Conservation (phyloP, 2,329 filamentous ascomycete species). For the Colletotrichum aenigma region DNA sequence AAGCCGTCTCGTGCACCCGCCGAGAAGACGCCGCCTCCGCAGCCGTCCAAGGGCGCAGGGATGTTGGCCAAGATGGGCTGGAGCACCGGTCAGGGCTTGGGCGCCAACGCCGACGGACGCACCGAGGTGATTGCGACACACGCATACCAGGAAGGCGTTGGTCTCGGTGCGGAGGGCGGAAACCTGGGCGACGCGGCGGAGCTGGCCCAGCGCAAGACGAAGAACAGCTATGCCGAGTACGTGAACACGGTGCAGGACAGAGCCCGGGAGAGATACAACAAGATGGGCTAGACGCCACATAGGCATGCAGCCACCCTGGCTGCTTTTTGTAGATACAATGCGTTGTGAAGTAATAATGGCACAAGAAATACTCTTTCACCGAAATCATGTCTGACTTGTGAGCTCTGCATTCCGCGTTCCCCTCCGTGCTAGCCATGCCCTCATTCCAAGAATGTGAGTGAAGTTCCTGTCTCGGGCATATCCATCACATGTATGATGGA, state of each 20-base stretch:
- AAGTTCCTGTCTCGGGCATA: neutral
- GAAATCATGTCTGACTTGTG: neutral
- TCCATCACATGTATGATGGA: no score
- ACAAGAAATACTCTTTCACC: neutral
- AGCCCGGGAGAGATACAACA: slow-evolving; percentile 69
- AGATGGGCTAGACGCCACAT: slow-evolving; percentile 38
- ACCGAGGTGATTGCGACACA: slow-evolving; percentile 68
- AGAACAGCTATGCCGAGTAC: slow-evolving; percentile 65
- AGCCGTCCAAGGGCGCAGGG: slow-evolving; percentile 66
- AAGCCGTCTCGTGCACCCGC: slow-evolving; percentile 21
- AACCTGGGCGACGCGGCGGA: slow-evolving; percentile 71
- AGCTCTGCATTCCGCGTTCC: neutral
- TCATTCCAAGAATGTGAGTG: neutral
- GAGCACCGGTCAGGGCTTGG: slow-evolving; percentile 68
- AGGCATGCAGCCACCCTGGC: neutral
- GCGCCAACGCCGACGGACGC: slow-evolving; percentile 65
- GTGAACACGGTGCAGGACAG: slow-evolving; percentile 68
- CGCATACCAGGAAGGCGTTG: slow-evolving; percentile 71
- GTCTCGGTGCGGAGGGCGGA: slow-evolving; percentile 71
- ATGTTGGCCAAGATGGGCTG: slow-evolving; percentile 77
- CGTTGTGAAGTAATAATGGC: neutral
- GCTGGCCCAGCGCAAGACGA: slow-evolving; percentile 66
- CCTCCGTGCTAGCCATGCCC: neutral
- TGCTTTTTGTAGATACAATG: neutral
- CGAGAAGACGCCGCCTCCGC: slow-evolving; percentile 34